These are phyloP conservation scores for Colletotrichum kahawae DNA, from an alignment of 2,329 filamentous ascomycete genomes.

Conservation along the genomic window DNA sequence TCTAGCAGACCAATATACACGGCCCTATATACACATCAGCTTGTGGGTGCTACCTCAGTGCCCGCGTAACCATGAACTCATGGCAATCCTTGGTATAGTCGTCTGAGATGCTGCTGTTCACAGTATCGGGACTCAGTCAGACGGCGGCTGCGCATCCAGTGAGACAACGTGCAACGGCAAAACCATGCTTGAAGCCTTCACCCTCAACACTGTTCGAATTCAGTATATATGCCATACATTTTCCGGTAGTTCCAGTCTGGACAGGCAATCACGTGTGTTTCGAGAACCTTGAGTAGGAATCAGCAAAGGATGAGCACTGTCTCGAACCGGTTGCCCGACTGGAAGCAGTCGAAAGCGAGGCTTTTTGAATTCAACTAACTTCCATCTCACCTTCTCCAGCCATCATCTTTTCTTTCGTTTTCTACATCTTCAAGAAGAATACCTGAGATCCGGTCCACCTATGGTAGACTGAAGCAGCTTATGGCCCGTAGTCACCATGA, in stretches of 20 bases:
- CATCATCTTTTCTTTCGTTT: background rate
- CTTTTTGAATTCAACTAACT: rapidly evolving
- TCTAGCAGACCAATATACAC: background rate
- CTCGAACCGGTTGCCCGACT: background rate
- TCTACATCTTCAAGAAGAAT: background rate
- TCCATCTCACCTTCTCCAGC: background rate
- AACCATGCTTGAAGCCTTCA: background rate
- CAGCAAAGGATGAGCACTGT: background rate
- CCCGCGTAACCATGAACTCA: background rate
- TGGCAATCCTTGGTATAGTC: background rate
- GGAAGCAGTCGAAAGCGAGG: background rate
- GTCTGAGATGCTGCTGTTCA: background rate
- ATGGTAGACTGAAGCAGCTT: background rate
- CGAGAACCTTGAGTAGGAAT: background rate
- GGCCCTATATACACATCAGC: background rate
- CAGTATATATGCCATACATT: background rate
- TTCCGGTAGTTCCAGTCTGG: background rate
- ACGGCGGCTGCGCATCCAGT: background rate
- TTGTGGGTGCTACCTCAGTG: background rate
- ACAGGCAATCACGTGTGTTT: background rate
- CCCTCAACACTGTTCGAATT: background rate
- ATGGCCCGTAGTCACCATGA: too few relatives aligned
- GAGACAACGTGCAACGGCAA: background rate
- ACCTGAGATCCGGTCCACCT: background rate
- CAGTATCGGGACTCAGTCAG: background rate